Evolutionary conservation across 2,329 filamentous ascomycete genomes (phyloP).

Genomic region (Alternaria tenuissima): DNA sequence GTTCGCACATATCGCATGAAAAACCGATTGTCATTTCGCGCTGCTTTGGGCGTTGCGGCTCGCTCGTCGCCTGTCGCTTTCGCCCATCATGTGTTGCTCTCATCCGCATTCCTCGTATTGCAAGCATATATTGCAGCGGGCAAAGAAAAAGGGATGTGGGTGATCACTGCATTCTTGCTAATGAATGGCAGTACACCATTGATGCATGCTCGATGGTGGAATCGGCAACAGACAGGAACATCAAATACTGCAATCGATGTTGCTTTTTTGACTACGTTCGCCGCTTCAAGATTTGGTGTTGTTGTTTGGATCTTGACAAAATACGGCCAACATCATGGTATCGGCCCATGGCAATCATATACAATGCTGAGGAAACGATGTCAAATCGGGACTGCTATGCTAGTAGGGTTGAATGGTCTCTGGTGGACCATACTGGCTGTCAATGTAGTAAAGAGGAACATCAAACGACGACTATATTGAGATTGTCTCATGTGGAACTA

Average conservation of each 20-base stretch:
- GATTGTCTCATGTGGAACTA: too few relatives aligned
- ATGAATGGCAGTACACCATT: constrained; percentile 2
- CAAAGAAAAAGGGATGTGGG: background rate
- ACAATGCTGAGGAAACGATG: background rate
- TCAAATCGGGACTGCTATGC: constrained; percentile 1
- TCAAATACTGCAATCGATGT: background rate
- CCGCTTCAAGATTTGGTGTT: background rate
- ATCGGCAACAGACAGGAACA: background rate
- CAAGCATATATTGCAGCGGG: constrained; percentile 1
- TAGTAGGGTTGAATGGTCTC: background rate
- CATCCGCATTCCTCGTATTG: constrained; percentile 3
- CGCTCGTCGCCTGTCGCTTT: background rate
- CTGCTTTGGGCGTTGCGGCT: background rate
- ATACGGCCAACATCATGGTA: background rate
- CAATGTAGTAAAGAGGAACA: background rate
- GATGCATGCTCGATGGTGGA: constrained; percentile 4
- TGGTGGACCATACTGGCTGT: background rate
- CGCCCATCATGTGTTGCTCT: background rate
- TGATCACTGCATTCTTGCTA: background rate
- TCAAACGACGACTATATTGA: too few relatives aligned
- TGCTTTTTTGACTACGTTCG: background rate
- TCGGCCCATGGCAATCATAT: background rate
- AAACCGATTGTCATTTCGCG: background rate
- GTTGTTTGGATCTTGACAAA: background rate
- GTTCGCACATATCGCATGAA: background rate